Percentiles rank a stretch among this genome's conserved stretches.
These are phyloP conservation scores for Cryoendolithus antarcticus DNA, from an alignment of 2,329 filamentous ascomycete genomes.

Conservation along the genomic window DNA sequence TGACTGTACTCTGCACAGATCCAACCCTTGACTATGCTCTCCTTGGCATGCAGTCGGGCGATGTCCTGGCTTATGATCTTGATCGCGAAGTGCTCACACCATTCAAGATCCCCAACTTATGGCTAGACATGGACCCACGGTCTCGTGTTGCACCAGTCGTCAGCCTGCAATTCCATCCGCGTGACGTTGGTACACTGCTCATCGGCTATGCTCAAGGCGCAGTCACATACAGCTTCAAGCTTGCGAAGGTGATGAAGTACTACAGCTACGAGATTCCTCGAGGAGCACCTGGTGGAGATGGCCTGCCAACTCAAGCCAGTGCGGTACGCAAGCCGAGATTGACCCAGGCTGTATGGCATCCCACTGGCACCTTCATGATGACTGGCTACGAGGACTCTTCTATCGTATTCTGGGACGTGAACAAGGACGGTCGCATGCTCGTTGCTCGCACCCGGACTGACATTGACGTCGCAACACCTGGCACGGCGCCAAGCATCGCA, in stretches of 20 bases:
- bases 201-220: conserved; percentile 86
- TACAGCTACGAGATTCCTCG: conserved; percentile 72
- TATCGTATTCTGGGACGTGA: conserved; percentile 76
- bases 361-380: conserved; percentile 77
- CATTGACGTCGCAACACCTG: conserved; percentile 58
- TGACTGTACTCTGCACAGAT: conserved; percentile 65
- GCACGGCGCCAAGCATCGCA: conserved; percentile 9
- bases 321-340: conserved; percentile 58
- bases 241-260: conserved; percentile 64
- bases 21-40: conserved; percentile 90
- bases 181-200: conserved; percentile 81
- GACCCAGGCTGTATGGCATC: conserved; percentile 84
- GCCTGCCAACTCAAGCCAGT: conserved; percentile 50
- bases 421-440: conserved; percentile 69
- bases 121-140: conserved; percentile 59
- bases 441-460: conserved; percentile 71
- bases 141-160: conserved; percentile 56
- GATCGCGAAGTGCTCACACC: conserved; percentile 65
- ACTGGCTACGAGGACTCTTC: conserved; percentile 85
- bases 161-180: conserved; percentile 71
- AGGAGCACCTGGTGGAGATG: conserved; percentile 69
- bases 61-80: conserved; percentile 84
- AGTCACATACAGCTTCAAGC: conserved; percentile 88
- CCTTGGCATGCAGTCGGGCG: conserved; percentile 53
- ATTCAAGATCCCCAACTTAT: conserved; percentile 78